Evolutionary conservation across 176 grass and related monocot genomes (phyloP), one percentile per base, ranked within the genome.

Genomic region (Luzula sylvatica): DNA sequence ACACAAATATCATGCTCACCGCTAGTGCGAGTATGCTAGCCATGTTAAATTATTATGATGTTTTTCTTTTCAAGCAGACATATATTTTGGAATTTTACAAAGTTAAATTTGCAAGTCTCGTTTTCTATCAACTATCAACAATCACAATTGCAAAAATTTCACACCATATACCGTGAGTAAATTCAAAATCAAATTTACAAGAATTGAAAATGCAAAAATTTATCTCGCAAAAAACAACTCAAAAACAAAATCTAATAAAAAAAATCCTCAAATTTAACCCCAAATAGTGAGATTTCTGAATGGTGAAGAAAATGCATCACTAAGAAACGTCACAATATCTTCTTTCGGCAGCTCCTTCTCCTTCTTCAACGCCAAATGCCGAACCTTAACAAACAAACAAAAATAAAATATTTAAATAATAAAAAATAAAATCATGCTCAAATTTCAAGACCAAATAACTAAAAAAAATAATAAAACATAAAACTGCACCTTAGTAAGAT

Each of bases 231-330:
- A 35, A 35, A 35, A 35, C n/a, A 35, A 35, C 30, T 35, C 30
- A n/a, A 35, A 35, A 35, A 35, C 30, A 35, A 35, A 7, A 35
- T 35, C 30, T 35, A n/a, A n/a, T n/a, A n/a, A n/a, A 35, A 35
- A 9, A 35, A 35, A 35, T 2, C 30, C 9, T 7, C 5, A 35
- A 35, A 35, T 65, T 87, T 46, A 85, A 24, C 44, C 82, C 84
- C 90, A 89, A 66, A 82, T 89, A 43, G 71, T 71, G 75, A 69
- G 77, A 76, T 89, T 81, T 71, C 80, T 96, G 66, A 82, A 89
- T 35, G 78, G 84, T 51, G 72, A 72, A 58, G 73, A 88, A 72
- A 88, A 82, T n/a, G 71, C 71, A n/a, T 96, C 90, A 38, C 62
- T 73, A 43, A 96, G 56, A 65, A 96, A 96, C 71, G 75, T 79